Evolutionary conservation across 192 early-diverging fungal species (phyloP), one percentile per base, ranked within the genome.

Genomic region (Diversispora epigaea): DNA sequence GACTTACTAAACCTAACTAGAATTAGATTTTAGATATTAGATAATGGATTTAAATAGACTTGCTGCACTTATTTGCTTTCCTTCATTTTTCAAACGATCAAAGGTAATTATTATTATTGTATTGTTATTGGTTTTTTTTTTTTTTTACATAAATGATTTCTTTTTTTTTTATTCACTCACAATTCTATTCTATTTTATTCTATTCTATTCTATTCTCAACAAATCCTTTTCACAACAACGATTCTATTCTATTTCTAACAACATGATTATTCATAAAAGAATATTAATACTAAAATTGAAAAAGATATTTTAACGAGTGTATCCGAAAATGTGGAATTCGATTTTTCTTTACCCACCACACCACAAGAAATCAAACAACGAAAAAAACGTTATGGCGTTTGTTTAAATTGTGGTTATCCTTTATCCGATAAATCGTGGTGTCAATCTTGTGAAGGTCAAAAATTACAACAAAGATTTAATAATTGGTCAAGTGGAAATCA

Each of bases 401-500:
- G 61, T 15, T 15, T 15, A 32, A 43, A 15, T 25, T 66, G 64
- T 17, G 64, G 64, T 44, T 17, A 8, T 17, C 9, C 32, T 44
- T 21, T 43, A 17, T 32, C 64, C 17, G 19, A 46, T 4, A 46
- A 46, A n/a, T 15, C n/a, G 46, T 66, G 64, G 64, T 66, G 64
- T 66, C 11, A 14, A 46, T 14, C 8, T 5, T 66, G 64, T 21
- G 40, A 66, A 66, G n/a, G 43, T 32, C 32, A 44, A 11, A 46
- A 57, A 57, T 71, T 71, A 50, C 32, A 71, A 71, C 17, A 55
- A 21, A 56, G 19, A 2, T 57, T 71, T 21, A 19, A n/a, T 4
- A 10, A 41, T 21, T 71, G 69, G 69, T 41, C 69, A 71, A 71
- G 69, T 43, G 54, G 10, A 15, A 57, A 71, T 39, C 7, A 57